A percentile compares a stretch with the other conserved stretches of the same genome.
Evolutionary conservation across 805 yeast genomes (phyloP).

Genomic region (Nakazawaea populi): DNA sequence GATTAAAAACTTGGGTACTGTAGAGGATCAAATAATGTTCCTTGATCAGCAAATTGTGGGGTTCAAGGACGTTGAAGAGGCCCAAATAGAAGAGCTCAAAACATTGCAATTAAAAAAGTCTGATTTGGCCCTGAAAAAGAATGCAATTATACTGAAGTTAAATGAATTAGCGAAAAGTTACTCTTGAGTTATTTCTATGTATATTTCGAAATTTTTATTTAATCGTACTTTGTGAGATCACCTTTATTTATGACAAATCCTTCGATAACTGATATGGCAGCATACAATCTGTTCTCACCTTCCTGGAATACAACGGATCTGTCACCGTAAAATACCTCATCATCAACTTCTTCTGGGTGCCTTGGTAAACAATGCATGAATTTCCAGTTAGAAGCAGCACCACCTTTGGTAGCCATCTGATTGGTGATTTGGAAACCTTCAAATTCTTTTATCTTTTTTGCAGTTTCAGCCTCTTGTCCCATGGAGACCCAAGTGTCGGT

Average conservation of each 20-base stretch:
- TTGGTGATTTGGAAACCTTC: constrained; percentile 79
- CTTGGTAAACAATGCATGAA: constrained; percentile 99
- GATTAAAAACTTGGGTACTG: not conserved
- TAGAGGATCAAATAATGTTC: not conserved
- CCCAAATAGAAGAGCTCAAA: not conserved
- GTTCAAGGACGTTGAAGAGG: not conserved
- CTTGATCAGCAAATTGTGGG: not conserved
- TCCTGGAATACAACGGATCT: constrained; percentile 87
- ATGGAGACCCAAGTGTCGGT: constrained; percentile 97
- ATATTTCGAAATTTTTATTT: not conserved
- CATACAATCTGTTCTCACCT: constrained; percentile 94
- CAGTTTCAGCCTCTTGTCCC: constrained; percentile 90
- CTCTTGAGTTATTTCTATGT: not conserved
- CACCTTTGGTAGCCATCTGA: constrained; percentile 53
- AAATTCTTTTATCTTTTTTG: constrained; percentile 69
- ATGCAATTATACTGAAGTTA: not conserved
- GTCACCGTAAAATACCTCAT: constrained; percentile 83
- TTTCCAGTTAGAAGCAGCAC: constrained; percentile 62
- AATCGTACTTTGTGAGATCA: constrained; percentile 20
- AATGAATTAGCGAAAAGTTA: not conserved
- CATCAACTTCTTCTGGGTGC: constrained; percentile 89
- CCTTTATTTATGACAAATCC: constrained; percentile 86
- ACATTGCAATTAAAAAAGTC: not conserved
- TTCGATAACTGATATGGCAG: constrained; percentile 92
- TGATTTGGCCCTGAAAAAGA: not conserved